Conservation (phyloP, 108 stramenopile species). For the Nitzschia sp. region DNA sequence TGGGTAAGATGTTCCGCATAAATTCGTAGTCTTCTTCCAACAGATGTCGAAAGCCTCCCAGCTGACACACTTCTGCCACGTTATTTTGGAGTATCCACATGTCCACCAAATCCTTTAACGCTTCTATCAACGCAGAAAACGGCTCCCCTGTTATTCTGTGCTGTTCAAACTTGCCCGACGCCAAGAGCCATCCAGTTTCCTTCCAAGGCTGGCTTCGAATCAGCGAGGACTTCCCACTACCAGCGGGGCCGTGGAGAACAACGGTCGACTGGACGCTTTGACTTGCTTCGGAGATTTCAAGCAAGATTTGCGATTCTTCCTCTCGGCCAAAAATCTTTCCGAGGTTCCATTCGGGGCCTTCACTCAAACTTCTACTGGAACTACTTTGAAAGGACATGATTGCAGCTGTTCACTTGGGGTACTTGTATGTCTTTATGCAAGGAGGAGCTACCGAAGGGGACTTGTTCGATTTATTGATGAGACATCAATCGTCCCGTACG, state of each 20-base stretch:
- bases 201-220: conserved; percentile 13
- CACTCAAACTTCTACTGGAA: background rate
- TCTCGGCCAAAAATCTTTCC: conserved; percentile 5
- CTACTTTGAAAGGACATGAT: background rate
- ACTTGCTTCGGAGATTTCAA: background rate
- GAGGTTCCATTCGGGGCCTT: no score
- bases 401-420: background rate
- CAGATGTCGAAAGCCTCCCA: conserved; percentile 19
- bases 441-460: background rate
- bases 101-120: conserved; percentile 15
- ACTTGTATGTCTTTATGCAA: background rate
- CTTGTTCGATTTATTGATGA: background rate
- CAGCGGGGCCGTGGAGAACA: conserved; percentile 13
- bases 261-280: background rate
- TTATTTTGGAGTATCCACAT: conserved; percentile 21
- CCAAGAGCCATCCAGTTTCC: conserved; percentile 22
- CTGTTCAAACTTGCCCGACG: conserved; percentile 26
- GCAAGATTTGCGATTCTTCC: conserved; percentile 2
- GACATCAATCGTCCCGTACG: background rate
- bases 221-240: conserved; percentile 28
- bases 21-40: conserved; percentile 33
- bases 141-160: conserved; percentile 10
- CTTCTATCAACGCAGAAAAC: conserved; percentile 23
- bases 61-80: conserved; percentile 8
- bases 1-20: conserved; percentile 24